Percentiles rank a stretch among this genome's conserved stretches.
Evolutionary conservation across 2,329 filamentous ascomycete genomes (phyloP).

Genomic region (Claviceps purpurea): DNA sequence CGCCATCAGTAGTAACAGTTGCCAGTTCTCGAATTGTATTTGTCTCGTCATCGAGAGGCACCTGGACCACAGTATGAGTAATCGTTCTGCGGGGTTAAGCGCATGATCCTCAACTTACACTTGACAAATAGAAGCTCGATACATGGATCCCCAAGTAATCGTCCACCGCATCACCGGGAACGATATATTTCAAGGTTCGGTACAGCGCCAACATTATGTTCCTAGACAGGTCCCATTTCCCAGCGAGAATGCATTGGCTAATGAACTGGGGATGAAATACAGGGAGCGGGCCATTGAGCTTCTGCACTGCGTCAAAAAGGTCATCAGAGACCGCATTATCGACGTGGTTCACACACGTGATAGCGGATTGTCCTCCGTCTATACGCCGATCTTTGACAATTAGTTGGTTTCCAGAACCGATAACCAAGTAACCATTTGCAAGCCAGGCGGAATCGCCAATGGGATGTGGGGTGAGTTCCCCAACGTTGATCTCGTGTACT

Average conservation of each 20-base stretch:
- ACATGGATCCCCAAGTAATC: conserved; percentile 53
- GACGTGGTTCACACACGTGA: conserved; percentile 36
- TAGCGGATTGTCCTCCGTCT: conserved; percentile 45
- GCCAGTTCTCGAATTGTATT: conserved; percentile 23
- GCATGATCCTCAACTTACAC: conserved; percentile 1
- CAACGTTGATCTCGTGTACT: conserved; percentile 69
- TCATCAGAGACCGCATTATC: conserved; percentile 44
- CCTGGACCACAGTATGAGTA: not conserved
- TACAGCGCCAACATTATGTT: conserved; percentile 59
- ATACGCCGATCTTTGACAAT: conserved; percentile 74
- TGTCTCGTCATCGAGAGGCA: not conserved
- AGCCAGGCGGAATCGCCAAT: conserved; percentile 93
- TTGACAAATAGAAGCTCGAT: conserved; percentile 1
- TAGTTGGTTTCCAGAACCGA: conserved; percentile 83
- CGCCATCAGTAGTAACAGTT: conserved; percentile 27
- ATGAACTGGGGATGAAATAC: conserved; percentile 88
- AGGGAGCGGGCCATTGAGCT: conserved; percentile 76
- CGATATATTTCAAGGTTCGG: conserved; percentile 67
- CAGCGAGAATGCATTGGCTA: conserved; percentile 71
- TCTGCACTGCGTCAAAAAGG: conserved; percentile 68
- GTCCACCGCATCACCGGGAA: conserved; percentile 68
- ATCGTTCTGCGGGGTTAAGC: not conserved
- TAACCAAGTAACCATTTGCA: conserved; percentile 67
- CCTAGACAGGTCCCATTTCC: conserved; percentile 60
- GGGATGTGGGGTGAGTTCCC: conserved; percentile 72